Conservation (phyloP, 371 early-diverging fungal species). For the Astathelohania contejeani region DNA sequence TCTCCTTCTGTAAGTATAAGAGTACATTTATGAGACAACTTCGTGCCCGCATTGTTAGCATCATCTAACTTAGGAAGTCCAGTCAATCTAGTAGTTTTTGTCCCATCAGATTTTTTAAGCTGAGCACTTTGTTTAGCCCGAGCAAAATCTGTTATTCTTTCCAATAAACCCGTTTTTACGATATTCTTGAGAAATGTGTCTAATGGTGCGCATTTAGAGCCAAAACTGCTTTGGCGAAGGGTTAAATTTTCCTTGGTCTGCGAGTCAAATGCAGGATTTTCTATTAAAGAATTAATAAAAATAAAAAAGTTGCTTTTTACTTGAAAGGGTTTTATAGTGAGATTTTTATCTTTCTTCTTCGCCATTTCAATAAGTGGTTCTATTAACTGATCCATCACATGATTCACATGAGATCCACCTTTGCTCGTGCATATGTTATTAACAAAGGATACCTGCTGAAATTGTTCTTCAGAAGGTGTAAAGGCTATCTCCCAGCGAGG, state of each 20-base stretch:
- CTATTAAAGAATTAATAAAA: constrained; percentile 86
- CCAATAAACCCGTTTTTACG: constrained; percentile 62
- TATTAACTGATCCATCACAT: constrained; percentile 73
- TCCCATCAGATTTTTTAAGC: constrained; percentile 79
- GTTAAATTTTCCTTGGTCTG: constrained; percentile 98
- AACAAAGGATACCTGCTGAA: constrained; percentile 89
- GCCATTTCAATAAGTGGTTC: constrained; percentile 59
- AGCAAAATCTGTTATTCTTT: constrained; percentile 63
- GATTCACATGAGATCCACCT: constrained; percentile 84
- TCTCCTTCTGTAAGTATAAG: constrained; percentile 98
- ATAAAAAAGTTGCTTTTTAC: constrained; percentile 78
- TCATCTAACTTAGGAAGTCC: constrained; percentile 90
- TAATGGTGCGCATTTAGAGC: constrained; percentile 62
- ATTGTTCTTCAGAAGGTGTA: constrained; percentile 77
- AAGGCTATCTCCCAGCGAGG: constrained; percentile 93
- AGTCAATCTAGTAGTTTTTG: constrained; percentile 57
- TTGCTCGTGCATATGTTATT: constrained; percentile 89
- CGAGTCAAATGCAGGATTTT: constrained; percentile 94
- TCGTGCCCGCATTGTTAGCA: constrained; percentile 81
- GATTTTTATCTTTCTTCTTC: constrained; percentile 61
- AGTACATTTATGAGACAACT: constrained; percentile 65
- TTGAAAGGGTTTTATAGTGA: constrained; percentile 62
- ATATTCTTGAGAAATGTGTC: constrained; percentile 69
- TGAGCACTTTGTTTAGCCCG: constrained; percentile 64
- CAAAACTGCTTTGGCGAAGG: constrained; percentile 63